Evolutionary conservation across 2,329 filamentous ascomycete species (phyloP).

Genomic region (Lachnellula subtilissima): DNA sequence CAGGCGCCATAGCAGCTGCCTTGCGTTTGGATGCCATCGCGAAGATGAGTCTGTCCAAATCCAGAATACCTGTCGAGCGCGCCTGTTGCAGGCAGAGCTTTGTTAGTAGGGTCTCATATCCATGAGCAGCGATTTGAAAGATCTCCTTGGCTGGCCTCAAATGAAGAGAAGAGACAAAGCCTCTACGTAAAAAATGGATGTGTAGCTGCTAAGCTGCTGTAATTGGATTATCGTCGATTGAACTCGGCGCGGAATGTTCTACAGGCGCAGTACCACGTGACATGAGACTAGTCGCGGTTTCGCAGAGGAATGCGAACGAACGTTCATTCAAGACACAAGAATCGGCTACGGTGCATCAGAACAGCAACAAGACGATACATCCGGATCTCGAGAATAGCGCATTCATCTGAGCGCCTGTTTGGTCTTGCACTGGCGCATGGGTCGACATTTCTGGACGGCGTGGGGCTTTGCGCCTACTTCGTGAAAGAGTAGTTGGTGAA

Average conservation of each 20-base stretch:
- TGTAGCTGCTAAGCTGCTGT: no score
- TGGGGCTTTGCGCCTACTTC: constrained; percentile 30
- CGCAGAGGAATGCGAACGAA: not conserved
- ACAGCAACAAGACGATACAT: not conserved
- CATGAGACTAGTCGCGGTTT: not conserved
- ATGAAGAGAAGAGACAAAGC: no score
- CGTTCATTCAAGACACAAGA: not conserved
- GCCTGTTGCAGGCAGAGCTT: not conserved
- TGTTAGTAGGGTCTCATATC: constrained; percentile 3
- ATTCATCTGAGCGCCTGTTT: not conserved
- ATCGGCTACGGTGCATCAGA: not conserved
- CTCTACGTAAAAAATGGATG: no score
- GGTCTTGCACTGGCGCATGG: constrained; percentile 21
- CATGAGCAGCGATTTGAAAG: not conserved
- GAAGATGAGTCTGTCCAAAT: not conserved
- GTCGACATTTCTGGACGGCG: constrained; percentile 20
- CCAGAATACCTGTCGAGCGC: not conserved
- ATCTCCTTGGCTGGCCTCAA: no score
- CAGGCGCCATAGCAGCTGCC: constrained; percentile 65
- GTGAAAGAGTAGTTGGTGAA: constrained; percentile 11
- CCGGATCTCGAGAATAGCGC: not conserved
- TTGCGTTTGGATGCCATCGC: constrained; percentile 95
- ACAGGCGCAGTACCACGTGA: not conserved
- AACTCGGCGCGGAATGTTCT: no score
- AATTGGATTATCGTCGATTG: no score